Conservation (phyloP, 176 grass and related monocot species). For the Puccinellia tenuiflora region DNA sequence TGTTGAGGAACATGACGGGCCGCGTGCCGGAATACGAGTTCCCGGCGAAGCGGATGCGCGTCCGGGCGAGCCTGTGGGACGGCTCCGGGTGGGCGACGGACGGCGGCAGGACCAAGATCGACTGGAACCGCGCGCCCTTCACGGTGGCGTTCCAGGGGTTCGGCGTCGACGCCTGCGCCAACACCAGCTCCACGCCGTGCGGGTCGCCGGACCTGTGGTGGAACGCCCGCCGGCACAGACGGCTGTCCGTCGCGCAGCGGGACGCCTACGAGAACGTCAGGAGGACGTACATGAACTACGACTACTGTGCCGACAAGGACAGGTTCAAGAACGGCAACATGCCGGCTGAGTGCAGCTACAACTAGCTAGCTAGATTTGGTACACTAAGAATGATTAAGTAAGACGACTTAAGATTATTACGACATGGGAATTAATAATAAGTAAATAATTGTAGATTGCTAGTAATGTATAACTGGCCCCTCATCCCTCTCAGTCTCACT, state of each 20-base stretch:
- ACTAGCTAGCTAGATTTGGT: not conserved
- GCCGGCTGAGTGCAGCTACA: constrained; percentile 42
- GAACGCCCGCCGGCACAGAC: constrained; percentile 41
- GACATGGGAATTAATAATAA: no score
- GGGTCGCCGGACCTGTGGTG: constrained; percentile 42
- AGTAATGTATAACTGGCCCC: no score
- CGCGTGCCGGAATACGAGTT: constrained; percentile 24
- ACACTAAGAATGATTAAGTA: no score
- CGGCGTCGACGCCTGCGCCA: constrained; percentile 41
- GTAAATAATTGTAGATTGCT: no score
- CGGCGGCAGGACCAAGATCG: constrained; percentile 42
- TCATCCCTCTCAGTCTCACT: no score
- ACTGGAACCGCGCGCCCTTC: constrained; percentile 60
- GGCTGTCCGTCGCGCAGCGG: constrained; percentile 32
- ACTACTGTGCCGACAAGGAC: constrained; percentile 46
- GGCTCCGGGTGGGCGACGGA: constrained; percentile 72
- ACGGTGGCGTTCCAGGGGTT: constrained; percentile 40
- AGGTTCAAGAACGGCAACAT: constrained; percentile 15
- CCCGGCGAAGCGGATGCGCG: constrained; percentile 51
- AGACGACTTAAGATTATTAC: no score
- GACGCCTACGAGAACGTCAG: constrained; percentile 45
- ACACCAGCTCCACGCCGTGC: constrained; percentile 14
- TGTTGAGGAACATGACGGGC: constrained; percentile 47
- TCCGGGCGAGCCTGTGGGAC: constrained; percentile 63
- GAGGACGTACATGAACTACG: constrained; percentile 41